Evolutionary conservation across 495 filamentous ascomycete genomes (phyloP).

Genomic region (Trypethelium eluteriae): DNA sequence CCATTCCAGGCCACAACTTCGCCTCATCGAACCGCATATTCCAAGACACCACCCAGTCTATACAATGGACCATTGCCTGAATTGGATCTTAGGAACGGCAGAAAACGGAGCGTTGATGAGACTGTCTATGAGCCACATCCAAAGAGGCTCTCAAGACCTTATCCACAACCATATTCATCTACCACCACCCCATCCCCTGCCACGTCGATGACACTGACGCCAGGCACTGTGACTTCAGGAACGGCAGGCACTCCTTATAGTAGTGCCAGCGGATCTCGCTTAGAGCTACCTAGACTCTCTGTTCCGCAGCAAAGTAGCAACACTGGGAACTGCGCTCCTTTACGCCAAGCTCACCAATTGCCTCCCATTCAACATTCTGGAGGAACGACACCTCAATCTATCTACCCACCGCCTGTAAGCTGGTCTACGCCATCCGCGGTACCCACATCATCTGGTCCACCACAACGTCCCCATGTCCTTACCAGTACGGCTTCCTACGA

Average conservation of each 20-base stretch:
- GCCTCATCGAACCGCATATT: constrained; percentile 23
- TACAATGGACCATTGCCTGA: constrained; percentile 46
- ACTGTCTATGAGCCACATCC: constrained; percentile 55
- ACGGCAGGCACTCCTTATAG: neutral
- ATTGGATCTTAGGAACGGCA: constrained; percentile 41
- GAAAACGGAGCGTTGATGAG: constrained; percentile 70
- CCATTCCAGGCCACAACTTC: constrained; percentile 31
- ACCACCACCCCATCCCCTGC: neutral
- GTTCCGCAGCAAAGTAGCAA: neutral
- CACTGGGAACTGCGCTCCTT: neutral
- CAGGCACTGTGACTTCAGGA: neutral
- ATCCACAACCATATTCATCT: neutral
- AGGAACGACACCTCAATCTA: constrained; percentile 1
- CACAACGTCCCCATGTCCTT: constrained; percentile 36
- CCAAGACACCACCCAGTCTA: constrained; percentile 35
- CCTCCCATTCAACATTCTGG: constrained; percentile 5
- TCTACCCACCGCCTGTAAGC: constrained; percentile 45
- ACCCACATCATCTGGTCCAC: constrained; percentile 46
- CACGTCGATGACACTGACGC: neutral
- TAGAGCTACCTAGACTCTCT: constrained; percentile 6
- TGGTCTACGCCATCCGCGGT: constrained; percentile 44
- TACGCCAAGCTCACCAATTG: neutral
- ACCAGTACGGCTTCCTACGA: constrained; percentile 15
- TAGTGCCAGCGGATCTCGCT: neutral
- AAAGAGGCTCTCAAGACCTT: constrained; percentile 45